Percentiles rank a stretch among this genome's conserved stretches.
Evolutionary conservation across 2,329 filamentous ascomycete genomes (phyloP).

Genomic region (Colletotrichum lini): DNA sequence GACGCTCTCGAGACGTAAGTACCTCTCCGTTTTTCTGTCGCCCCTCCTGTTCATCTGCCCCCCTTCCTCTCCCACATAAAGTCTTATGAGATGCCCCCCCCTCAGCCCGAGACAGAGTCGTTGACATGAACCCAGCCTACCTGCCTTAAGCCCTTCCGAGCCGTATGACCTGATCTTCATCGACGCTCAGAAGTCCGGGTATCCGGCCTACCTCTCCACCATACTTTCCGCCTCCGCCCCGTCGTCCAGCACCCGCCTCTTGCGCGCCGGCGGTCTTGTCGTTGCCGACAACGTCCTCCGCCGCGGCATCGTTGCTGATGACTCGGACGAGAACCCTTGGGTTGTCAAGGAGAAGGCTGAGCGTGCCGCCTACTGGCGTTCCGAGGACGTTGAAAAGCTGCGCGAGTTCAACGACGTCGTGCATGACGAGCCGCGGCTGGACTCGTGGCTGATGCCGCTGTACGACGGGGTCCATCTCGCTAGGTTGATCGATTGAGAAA

Average conservation of each 20-base stretch:
- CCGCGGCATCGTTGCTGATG: conserved; percentile 61
- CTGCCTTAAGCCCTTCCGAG: conserved; percentile 51
- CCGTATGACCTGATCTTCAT: conserved; percentile 70
- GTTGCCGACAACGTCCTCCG: conserved; percentile 69
- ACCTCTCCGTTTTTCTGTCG: not conserved
- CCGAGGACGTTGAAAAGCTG: conserved; percentile 43
- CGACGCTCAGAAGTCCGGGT: conserved; percentile 68
- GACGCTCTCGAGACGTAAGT: conserved; percentile 63
- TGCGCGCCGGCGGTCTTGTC: conserved; percentile 65
- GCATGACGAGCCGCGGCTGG: conserved; percentile 51
- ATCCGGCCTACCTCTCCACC: conserved; percentile 62
- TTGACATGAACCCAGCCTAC: conserved; percentile 47
- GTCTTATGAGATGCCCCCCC: not conserved
- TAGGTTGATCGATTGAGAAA: conserved; percentile 52
- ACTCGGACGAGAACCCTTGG: conserved; percentile 42
- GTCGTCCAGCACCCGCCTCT: conserved; percentile 55
- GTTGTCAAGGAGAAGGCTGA: conserved; percentile 33
- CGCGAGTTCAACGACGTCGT: conserved; percentile 45
- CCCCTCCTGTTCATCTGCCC: not conserved
- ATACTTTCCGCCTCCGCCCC: conserved; percentile 61
- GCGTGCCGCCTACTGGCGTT: conserved; percentile 43
- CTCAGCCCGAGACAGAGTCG: not conserved
- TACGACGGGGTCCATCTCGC: conserved; percentile 60
- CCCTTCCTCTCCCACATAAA: not conserved
- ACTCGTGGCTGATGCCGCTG: conserved; percentile 58